Conservation (phyloP, 805 yeast genomes). For the Metschnikowia reukaufii region DNA sequence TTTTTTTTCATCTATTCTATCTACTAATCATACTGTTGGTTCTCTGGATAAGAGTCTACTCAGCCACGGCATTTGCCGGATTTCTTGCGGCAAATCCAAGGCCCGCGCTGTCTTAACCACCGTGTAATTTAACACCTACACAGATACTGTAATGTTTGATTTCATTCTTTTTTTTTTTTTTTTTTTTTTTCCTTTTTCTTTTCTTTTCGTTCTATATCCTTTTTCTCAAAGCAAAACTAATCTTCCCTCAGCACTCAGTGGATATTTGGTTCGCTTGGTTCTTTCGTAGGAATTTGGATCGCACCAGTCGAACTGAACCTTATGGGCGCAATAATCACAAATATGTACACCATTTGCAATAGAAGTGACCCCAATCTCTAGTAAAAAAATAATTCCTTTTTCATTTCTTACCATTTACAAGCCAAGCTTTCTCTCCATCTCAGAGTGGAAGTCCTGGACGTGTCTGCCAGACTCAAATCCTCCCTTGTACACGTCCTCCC, state of each 20-base stretch:
- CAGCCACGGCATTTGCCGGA: too few relatives aligned
- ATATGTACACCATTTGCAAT: not conserved
- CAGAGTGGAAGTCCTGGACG: conserved; percentile 63
- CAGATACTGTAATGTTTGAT: too few relatives aligned
- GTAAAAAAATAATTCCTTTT: not conserved
- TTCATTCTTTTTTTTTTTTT: too few relatives aligned
- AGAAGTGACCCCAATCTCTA: too few relatives aligned
- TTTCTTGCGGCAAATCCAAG: too few relatives aligned
- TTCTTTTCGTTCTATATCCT: not conserved
- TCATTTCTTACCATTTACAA: conserved; percentile 26
- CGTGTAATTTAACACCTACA: too few relatives aligned
- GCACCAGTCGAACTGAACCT: not conserved
- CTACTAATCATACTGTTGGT: too few relatives aligned
- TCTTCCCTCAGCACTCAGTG: too few relatives aligned
- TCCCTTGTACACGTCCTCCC: conserved; percentile 91
- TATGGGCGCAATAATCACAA: not conserved
- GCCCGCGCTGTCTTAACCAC: too few relatives aligned
- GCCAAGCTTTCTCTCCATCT: conserved; percentile 66
- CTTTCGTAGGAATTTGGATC: not conserved
- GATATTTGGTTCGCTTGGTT: not conserved
- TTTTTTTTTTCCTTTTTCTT: too few relatives aligned
- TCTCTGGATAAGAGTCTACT: too few relatives aligned
- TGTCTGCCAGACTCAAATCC: conserved; percentile 43
- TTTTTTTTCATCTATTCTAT: too few relatives aligned
- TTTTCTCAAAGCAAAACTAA: not conserved